Evolutionary conservation across 2,329 filamentous ascomycete genomes (phyloP).

Genomic region (Ophiostoma fasciatum): DNA sequence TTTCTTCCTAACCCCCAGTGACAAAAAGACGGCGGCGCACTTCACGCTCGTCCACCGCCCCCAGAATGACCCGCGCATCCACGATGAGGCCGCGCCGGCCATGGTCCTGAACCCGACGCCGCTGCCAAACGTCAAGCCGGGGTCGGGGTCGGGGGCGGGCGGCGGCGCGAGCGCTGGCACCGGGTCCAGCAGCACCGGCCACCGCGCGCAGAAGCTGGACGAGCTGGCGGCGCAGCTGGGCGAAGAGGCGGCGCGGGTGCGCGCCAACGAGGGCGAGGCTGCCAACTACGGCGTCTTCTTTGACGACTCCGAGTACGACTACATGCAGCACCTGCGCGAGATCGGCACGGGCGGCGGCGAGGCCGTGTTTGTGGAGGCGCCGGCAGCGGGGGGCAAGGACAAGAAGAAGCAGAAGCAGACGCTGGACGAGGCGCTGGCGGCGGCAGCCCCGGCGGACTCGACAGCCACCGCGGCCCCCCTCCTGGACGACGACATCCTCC

Average conservation of each 20-base stretch:
- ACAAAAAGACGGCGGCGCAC: constrained; percentile 87
- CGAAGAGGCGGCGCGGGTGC: constrained; percentile 46
- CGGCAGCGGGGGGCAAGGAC: constrained; percentile 44
- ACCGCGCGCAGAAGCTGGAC: constrained; percentile 54
- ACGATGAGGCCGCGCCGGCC: constrained; percentile 75
- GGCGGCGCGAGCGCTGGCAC: constrained; percentile 9
- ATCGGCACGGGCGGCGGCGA: constrained; percentile 60
- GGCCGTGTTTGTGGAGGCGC: constrained; percentile 70
- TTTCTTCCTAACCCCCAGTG: constrained; percentile 19
- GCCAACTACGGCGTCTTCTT: constrained; percentile 88
- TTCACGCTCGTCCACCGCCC: constrained; percentile 91
- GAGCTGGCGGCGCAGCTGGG: constrained; percentile 70
- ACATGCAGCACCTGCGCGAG: constrained; percentile 97
- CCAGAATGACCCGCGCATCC: constrained; percentile 92
- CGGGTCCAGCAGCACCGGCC: too few relatives aligned
- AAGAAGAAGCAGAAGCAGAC: constrained; percentile 66
- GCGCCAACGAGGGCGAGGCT: constrained; percentile 89
- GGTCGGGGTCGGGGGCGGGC: not conserved
- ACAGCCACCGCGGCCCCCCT: constrained; percentile 40
- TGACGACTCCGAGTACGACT: constrained; percentile 93
- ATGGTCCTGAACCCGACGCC: constrained; percentile 71
- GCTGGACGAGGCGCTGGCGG: constrained; percentile 67
- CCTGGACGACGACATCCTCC: constrained; percentile 60
- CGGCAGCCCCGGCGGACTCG: constrained; percentile 42
- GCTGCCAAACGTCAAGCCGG: constrained; percentile 25